These are phyloP conservation scores for Phytophthora pseudosyringae DNA, from an alignment of 352 stramenopile genomes.

Conservation along the genomic window DNA sequence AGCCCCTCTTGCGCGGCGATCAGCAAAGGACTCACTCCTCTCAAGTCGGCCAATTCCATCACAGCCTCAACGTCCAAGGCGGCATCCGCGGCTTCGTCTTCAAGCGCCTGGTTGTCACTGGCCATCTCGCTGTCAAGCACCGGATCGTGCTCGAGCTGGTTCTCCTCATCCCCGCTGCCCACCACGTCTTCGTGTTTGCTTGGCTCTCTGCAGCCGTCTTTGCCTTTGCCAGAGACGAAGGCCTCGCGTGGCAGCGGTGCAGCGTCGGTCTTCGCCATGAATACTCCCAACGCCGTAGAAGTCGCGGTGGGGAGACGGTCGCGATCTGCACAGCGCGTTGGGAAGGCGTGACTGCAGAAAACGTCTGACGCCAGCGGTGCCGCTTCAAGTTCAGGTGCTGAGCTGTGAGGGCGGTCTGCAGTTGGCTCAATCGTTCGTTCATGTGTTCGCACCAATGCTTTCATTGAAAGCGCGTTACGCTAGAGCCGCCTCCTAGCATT, in stretches of 20 bases:
- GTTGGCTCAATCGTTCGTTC: not conserved
- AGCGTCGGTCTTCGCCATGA: conserved; percentile 18
- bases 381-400: conserved; percentile 6
- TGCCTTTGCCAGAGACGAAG: conserved; percentile 11
- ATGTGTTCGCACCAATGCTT: conserved; percentile 13
- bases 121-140: conserved; percentile 4
- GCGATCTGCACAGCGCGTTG: conserved; percentile 6
- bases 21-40: conserved; percentile 34
- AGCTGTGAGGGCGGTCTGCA: conserved; percentile 12
- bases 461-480: conserved; percentile 17
- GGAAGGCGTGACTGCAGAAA: not conserved
- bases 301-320: not conserved
- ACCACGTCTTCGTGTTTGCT: not conserved
- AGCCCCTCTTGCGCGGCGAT: conserved; percentile 31
- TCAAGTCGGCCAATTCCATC: conserved; percentile 17
- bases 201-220: not conserved
- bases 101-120: conserved; percentile 19
- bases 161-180: conserved; percentile 8
- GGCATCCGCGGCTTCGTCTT: conserved; percentile 1
- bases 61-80: conserved; percentile 18
- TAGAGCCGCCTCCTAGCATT: conserved; percentile 7
- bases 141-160: not conserved
- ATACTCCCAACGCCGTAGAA: not conserved
- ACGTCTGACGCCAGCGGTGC: conserved; percentile 13
- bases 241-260: conserved; percentile 8